phyloP scores from a whole-genome alignment of 176 grass and related monocot genomes.

The Lolium perenne region DNA sequence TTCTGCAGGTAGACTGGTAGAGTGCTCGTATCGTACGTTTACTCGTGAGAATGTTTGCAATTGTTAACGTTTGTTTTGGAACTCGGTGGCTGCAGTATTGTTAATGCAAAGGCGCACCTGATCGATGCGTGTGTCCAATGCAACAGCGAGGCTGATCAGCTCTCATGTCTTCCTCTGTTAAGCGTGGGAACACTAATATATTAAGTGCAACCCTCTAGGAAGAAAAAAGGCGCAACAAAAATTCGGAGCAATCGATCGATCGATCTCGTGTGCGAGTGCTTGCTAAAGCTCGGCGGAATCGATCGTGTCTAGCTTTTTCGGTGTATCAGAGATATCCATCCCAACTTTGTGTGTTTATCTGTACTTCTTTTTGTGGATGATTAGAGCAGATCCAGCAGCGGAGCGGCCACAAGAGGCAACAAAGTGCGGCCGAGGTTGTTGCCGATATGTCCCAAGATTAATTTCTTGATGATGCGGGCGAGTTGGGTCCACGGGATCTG shows the following conservation, averaged over 20 bases:
- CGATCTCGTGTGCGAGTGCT: not conserved
- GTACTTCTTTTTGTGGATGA: not conserved
- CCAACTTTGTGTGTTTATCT: not conserved
- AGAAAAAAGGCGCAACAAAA: no score
- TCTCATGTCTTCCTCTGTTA: not conserved
- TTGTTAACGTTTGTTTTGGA: conserved; percentile 15
- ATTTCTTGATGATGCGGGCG: not conserved
- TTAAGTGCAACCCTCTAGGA: no score
- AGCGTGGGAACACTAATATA: not conserved
- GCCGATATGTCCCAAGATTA: not conserved
- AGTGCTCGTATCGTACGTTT: no score
- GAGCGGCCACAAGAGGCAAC: not conserved
- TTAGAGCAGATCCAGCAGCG: not conserved
- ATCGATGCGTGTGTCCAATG: conserved; percentile 31
- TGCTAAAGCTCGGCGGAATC: not conserved
- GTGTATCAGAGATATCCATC: conserved; percentile 6
- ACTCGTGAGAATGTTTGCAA: no score
- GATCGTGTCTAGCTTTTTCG: conserved; percentile 1
- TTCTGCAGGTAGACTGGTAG: no score
- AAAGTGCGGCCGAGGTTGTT: conserved; percentile 13
- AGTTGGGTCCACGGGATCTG: conserved; percentile 1
- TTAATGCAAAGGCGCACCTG: conserved; percentile 9
- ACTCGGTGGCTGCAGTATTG: not conserved
- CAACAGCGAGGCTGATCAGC: not conserved
- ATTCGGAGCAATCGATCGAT: not conserved